These are phyloP conservation scores for Xylaria sp. DNA, from an alignment of 2,329 filamentous ascomycete genomes.

Conservation along the genomic window DNA sequence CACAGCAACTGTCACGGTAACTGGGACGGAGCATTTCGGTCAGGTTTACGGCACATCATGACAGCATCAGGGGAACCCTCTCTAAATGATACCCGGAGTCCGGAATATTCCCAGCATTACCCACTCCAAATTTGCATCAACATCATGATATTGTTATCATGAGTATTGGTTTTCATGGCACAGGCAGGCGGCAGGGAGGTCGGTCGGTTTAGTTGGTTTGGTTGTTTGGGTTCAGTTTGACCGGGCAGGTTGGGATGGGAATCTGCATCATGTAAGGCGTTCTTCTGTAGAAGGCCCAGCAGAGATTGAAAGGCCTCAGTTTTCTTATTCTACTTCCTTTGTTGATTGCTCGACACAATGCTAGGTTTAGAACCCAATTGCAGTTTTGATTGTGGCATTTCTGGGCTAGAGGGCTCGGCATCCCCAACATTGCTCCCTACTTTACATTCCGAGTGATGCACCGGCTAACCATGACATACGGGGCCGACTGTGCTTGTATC, in stretches of 20 bases:
- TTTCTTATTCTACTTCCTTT: slow-evolving; percentile 7
- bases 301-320: slow-evolving; percentile 21
- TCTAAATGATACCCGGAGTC: slow-evolving; percentile 35
- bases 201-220: slow-evolving; percentile 12
- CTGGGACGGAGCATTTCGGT: slow-evolving; percentile 17
- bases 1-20: not conserved
- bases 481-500: too few species aligned
- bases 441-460: too few species aligned
- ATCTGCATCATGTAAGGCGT: slow-evolving; percentile 31
- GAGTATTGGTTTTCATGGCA: slow-evolving; percentile 12
- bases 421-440: too few species aligned
- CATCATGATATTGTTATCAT: slow-evolving; percentile 8
- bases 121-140: slow-evolving; percentile 29
- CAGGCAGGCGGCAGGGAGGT: not conserved
- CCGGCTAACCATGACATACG: too few species aligned
- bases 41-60: slow-evolving; percentile 25
- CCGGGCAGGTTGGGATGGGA: slow-evolving; percentile 7
- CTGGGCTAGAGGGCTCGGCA: too few species aligned
- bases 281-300: slow-evolving; percentile 20
- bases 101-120: slow-evolving; percentile 25
- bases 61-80: slow-evolving; percentile 30
- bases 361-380: not conserved
- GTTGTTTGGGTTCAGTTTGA: slow-evolving; percentile 15
- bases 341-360: not conserved
- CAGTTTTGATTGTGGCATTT: not conserved